Evolutionary conservation across 179 eudicot genomes (phyloP), one percentile per base, ranked within the genome.

Genomic region (Vitellaria paradoxa): DNA sequence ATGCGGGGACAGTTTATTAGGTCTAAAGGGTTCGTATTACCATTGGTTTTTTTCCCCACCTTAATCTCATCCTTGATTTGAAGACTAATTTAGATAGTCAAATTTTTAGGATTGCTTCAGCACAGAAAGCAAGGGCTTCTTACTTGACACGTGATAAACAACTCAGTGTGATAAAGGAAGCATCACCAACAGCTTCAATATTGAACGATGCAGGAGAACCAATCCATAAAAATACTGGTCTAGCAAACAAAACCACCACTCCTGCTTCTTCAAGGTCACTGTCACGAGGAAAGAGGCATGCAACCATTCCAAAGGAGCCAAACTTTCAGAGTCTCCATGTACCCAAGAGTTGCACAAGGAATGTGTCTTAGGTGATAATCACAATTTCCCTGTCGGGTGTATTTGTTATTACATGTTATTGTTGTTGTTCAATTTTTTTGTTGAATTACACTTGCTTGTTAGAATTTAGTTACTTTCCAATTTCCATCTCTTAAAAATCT

Each of bases 221-320:
- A 56, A 72, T 66, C 74, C 47, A 24, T 37, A 69, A 78, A n/a
- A 75, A 69, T 37, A 26, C 45, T 9, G 50, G 65, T 3, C 37
- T 73, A 49, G 67, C 68, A 56, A 80, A 74, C 8, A 83, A 85
- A 65, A 81, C 56, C 9, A 53, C 5, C 14, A 49, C 73, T 68
- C 23, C 76, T 40, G 65, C 65, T 21, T 45, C 72, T 47, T 80
- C 65, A 64, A 86, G 76, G 82, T 56, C 79, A 15, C 75, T 73
- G 50, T 79, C 85, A 12, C 71, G 46, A 21, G 85, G 82, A 70
- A 87, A 82, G 68, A 80, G 78, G 75, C 69, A 85, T n/a, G 61
- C 71, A 46, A 85, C 92, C 15, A 74, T 85, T 67, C 85, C 84
- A 18, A 85, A 80, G 80, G 90, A 88, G 75, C 88, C 92, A 50